A percentile compares a stretch with the other conserved stretches of the same genome.
These are phyloP conservation scores for Pholiota adiposa DNA, from an alignment of 1,284 basidiomycete species.

Conservation along the genomic window DNA sequence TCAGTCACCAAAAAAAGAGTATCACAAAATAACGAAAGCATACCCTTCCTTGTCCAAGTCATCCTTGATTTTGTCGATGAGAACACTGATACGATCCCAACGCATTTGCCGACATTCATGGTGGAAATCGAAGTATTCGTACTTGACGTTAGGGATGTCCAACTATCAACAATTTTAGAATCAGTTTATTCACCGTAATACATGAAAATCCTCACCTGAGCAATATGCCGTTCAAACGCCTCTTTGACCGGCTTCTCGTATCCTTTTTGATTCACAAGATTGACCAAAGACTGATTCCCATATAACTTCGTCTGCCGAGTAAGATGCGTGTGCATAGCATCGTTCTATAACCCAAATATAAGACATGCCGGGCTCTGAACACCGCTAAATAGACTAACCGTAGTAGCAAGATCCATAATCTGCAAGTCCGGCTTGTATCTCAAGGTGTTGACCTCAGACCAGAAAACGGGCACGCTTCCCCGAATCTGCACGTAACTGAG, in stretches of 20 bases:
- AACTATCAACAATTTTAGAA: constrained; percentile 43
- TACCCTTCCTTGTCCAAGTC: constrained; percentile 79
- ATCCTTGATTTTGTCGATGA: constrained; percentile 80
- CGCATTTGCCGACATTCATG: constrained; percentile 95
- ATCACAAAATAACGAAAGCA: constrained; percentile 5
- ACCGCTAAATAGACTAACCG: constrained; percentile 32
- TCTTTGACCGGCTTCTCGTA: constrained; percentile 97
- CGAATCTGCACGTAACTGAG: constrained; percentile 93
- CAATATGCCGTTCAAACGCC: constrained; percentile 84
- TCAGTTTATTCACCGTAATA: not conserved
- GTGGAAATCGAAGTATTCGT: constrained; percentile 99
- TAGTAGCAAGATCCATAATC: constrained; percentile 91
- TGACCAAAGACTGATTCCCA: constrained; percentile 85
- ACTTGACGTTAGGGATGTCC: constrained; percentile 73
- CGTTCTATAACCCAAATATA: constrained; percentile 49
- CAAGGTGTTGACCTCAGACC: constrained; percentile 97
- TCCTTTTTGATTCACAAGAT: constrained; percentile 95
- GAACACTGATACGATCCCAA: constrained; percentile 89
- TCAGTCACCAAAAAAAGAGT: no score
- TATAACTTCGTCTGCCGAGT: constrained; percentile 78
- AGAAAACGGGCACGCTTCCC: constrained; percentile 93
- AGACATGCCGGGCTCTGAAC: not conserved
- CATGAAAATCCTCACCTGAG: constrained; percentile 47
- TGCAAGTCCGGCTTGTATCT: constrained; percentile 97
- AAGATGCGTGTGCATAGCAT: constrained; percentile 79